Base-by-base conservation (phyloP, 805 yeast genomes). In the Wickerhamiella nectarea region DNA sequence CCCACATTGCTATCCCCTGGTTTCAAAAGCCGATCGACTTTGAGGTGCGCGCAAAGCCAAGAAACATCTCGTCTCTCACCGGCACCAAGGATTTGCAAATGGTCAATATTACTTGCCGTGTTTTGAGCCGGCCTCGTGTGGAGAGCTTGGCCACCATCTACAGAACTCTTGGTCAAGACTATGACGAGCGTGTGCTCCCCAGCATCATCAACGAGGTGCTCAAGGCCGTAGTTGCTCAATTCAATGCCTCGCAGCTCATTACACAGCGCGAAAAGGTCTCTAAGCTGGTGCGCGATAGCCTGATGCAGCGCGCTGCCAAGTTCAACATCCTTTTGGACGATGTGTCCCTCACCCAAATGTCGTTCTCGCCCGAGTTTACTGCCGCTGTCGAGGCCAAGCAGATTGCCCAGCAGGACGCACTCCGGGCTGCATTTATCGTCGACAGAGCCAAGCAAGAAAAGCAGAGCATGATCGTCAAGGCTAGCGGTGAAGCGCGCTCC, bases 21-120 rank as follows among this genome's bases (percentile, higher is more conserved):
- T 65, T 91, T 44, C 96, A 91, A 64, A 80, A 84, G 40, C 95
- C 98, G 34, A 71, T 86, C 40, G 75, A 86, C 42, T 91, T 81
- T 63, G 97, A 91, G 60, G 94, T 91, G 48, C 76, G 98, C 57
- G 96, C 98, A 38, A 89, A 85, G 61, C 98, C 98, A 47, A 78
- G 96, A 65, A 86, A 86, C 54, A 93, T 91, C 48, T 83, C 96
- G 11, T 84, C 95, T 20, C 72, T 93, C 56, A 91, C 98, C 1
- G 98, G 98, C 52, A 91, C 98, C 18, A 91, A 91, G 67, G 98
- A 91, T 66, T 72, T 91, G 60, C 98, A 91, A 68, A 91, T 91
- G 98, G 98, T 91, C 40, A 91, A 86, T 64, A 89, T 91, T 59
- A 89, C 97, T n/a, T 91, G 98, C 64, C 80, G 98, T 68, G 98